Evolutionary conservation across 2,329 filamentous ascomycete species (phyloP).

Genomic region (Chrysosporium queenslandicum): DNA sequence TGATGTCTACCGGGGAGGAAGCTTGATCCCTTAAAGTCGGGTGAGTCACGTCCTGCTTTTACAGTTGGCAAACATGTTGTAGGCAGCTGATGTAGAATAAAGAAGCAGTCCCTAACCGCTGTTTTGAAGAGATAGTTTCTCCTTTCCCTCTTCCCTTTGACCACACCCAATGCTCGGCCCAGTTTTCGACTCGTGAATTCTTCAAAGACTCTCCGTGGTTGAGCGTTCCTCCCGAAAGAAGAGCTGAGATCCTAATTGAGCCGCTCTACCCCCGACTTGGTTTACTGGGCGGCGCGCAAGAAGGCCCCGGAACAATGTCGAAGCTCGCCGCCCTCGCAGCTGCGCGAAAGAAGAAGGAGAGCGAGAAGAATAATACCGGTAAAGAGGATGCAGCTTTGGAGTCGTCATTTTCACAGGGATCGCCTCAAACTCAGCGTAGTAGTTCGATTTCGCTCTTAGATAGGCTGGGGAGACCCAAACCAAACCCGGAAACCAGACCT

Average conservation of each 20-base stretch:
- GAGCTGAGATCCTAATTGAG: constrained; percentile 53
- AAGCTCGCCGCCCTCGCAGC: constrained; percentile 87
- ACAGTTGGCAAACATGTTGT: not conserved
- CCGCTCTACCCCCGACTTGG: constrained; percentile 52
- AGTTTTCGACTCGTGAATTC: constrained; percentile 48
- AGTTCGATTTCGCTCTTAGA: constrained; percentile 31
- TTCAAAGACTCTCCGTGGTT: constrained; percentile 85
- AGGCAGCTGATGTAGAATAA: constrained; percentile 3
- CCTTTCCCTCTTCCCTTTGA: constrained; percentile 4
- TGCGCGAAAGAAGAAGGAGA: constrained; percentile 71
- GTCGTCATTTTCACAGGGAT: not conserved
- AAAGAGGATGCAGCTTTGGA: not conserved
- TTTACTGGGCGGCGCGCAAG: constrained; percentile 64
- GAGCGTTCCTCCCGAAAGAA: constrained; percentile 55
- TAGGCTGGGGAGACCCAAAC: constrained; percentile 26
- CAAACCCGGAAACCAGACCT: not conserved
- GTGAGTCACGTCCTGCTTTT: constrained; percentile 2
- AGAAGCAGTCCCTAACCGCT: constrained; percentile 5
- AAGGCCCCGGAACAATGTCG: constrained; percentile 60
- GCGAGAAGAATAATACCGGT: constrained; percentile 42
- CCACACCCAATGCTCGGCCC: constrained; percentile 17
- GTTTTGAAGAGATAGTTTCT: not conserved
- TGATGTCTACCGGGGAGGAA: not conserved
- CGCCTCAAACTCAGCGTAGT: constrained; percentile 20
- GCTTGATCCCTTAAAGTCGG: not conserved